Percentiles rank a stretch among this genome's conserved stretches.
Evolutionary conservation across 371 early-diverging fungal species (phyloP).

Genomic region (Saksenaea vasiformis): DNA sequence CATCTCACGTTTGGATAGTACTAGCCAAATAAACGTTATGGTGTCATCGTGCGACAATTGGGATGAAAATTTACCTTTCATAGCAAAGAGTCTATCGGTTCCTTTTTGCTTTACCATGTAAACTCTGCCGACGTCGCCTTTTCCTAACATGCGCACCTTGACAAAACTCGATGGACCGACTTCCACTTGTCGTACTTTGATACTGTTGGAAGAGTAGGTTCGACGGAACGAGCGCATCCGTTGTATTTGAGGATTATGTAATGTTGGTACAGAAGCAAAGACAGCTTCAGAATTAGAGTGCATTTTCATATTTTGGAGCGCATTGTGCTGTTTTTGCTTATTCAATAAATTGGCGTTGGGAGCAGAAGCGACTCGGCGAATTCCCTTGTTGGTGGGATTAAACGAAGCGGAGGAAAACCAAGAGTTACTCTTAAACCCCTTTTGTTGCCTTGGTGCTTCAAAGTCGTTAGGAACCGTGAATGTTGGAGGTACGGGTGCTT

Average conservation of each 20-base stretch:
- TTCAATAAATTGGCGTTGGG: conserved; percentile 50
- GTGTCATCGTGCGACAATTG: neutral
- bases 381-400: conserved; percentile 28
- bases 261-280: conserved; percentile 16
- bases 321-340: conserved; percentile 17
- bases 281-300: conserved; percentile 1
- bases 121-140: conserved; percentile 95
- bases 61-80: conserved; percentile 68
- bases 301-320: neutral
- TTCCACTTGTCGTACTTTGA: conserved; percentile 74
- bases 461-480: conserved; percentile 38
- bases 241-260: conserved; percentile 14
- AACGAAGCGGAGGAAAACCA: conserved; percentile 34
- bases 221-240: conserved; percentile 21
- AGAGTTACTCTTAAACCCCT: conserved; percentile 42
- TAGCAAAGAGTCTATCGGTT: conserved; percentile 81
- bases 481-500: conserved; percentile 13
- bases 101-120: conserved; percentile 88
- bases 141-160: conserved; percentile 84
- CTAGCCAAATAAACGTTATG: conserved; percentile 33
- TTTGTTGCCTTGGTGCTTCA: conserved; percentile 28
- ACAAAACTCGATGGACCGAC: conserved; percentile 84
- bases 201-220: conserved; percentile 75
- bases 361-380: conserved; percentile 57
- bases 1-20: conserved; percentile 94